Evolutionary conservation across 495 filamentous ascomycete species (phyloP).

Genomic region (Amniculicola lignicola): DNA sequence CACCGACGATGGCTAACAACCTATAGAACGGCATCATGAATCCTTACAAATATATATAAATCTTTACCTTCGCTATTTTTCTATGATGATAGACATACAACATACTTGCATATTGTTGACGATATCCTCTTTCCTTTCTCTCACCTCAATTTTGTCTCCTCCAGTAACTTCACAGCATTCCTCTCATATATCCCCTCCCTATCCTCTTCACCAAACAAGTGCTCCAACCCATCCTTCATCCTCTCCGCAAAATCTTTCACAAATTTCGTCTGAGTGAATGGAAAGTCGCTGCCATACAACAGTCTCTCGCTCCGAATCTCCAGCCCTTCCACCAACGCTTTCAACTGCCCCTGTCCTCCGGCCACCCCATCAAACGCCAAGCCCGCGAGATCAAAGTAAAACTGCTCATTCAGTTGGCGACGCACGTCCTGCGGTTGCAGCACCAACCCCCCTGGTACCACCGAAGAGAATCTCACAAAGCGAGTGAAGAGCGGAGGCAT

Average conservation of each 20-base stretch:
- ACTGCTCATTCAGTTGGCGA: conserved; percentile 38
- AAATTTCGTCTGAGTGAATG: conserved; percentile 30
- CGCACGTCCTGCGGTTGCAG: conserved; percentile 13
- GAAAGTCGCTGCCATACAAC: conserved; percentile 52
- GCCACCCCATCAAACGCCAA: conserved; percentile 45
- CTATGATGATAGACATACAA: too few species aligned
- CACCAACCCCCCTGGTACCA: conserved; percentile 29
- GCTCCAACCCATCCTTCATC: conserved; percentile 38
- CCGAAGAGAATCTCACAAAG: conserved; percentile 41
- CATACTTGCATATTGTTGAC: background rate
- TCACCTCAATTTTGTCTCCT: background rate
- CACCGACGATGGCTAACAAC: conserved; percentile 6
- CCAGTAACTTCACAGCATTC: conserved; percentile 36
- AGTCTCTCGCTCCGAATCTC: conserved; percentile 42
- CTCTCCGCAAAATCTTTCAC: conserved; percentile 24
- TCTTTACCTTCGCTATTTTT: background rate
- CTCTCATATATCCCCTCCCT: conserved; percentile 35
- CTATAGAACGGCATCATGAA: conserved; percentile 80
- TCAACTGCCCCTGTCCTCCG: conserved; percentile 29
- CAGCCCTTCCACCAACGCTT: conserved; percentile 18
- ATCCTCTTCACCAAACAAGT: conserved; percentile 33
- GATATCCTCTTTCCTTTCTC: background rate
- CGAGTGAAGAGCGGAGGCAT: conserved; percentile 49
- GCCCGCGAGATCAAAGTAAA: conserved; percentile 48
- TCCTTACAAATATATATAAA: conserved; percentile 65